These are phyloP conservation scores for Gliomastix tumulicola DNA, from an alignment of 2,329 filamentous ascomycete species.

Conservation along the genomic window DNA sequence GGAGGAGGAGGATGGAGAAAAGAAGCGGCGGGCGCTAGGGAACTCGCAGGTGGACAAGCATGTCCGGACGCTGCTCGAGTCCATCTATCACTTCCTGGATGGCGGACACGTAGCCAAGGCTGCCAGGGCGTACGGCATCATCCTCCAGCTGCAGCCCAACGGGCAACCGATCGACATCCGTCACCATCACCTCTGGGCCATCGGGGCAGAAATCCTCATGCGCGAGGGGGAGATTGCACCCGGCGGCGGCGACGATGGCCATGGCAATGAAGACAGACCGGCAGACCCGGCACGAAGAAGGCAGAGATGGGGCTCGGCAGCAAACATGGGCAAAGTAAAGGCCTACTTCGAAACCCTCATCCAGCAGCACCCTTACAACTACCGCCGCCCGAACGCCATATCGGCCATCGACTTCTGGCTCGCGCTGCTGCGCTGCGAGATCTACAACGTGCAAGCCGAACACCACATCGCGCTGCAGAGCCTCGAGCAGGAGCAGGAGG, in stretches of 20 bases:
- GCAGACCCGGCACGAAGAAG: background rate
- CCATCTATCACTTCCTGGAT: constrained; percentile 67
- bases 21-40: constrained; percentile 1
- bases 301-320: constrained; percentile 31
- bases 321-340: constrained; percentile 36
- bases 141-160: constrained; percentile 48
- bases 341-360: constrained; percentile 73
- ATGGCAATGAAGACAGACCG: constrained; percentile 4
- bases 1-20: constrained; percentile 6
- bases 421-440: constrained; percentile 72
- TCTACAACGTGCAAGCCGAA: constrained; percentile 65
- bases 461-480: constrained; percentile 35
- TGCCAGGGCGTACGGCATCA: constrained; percentile 65
- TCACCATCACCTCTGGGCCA: constrained; percentile 65
- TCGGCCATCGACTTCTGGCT: constrained; percentile 75
- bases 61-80: constrained; percentile 58
- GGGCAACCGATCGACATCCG: constrained; percentile 57
- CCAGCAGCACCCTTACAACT: constrained; percentile 66
- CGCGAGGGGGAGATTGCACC: constrained; percentile 39
- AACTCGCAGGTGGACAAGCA: constrained; percentile 30
- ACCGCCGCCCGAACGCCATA: constrained; percentile 47
- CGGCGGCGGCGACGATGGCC: background rate
- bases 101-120: constrained; percentile 66
- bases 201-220: constrained; percentile 80
- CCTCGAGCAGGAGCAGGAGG: constrained; percentile 13